A percentile compares a stretch with the other conserved stretches of the same genome.
These are phyloP conservation scores for Symbiotaphrina buchneri DNA, from an alignment of 495 filamentous ascomycete genomes.

Conservation along the genomic window DNA sequence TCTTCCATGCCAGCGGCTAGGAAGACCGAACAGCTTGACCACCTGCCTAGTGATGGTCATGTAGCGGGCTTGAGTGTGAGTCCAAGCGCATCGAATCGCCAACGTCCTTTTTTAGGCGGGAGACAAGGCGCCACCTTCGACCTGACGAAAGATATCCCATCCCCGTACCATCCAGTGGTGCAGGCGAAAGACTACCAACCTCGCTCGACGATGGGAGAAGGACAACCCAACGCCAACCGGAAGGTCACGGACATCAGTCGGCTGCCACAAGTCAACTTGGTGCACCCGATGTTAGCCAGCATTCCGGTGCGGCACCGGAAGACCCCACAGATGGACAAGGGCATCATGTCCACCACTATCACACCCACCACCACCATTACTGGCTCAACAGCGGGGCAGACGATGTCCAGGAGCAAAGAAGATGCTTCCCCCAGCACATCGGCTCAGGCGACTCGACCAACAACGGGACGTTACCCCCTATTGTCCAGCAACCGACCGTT, in stretches of 20 bases:
- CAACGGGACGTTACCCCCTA: neutral
- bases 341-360: slow-evolving; percentile 2
- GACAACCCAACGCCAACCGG: neutral
- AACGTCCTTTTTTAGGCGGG: slow-evolving; percentile 3
- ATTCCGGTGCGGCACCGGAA: neutral
- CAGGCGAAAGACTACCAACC: neutral
- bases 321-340: neutral
- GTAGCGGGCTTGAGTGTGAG: too few relatives aligned
- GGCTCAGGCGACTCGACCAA: neutral
- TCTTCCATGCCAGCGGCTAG: slow-evolving; percentile 1
- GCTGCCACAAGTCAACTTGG: slow-evolving; percentile 1
- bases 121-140: neutral
- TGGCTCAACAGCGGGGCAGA: neutral
- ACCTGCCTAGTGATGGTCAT: too few relatives aligned
- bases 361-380: slow-evolving; percentile 2
- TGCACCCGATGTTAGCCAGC: slow-evolving; percentile 1
- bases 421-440: neutral
- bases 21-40: too few relatives aligned
- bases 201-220: neutral
- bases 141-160: neutral
- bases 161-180: neutral
- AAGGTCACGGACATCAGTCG: neutral
- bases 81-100: neutral
- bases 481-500: neutral
- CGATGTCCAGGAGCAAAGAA: neutral